These are phyloP conservation scores for Hypoxylon sp. DNA, from an alignment of 2,329 filamentous ascomycete genomes.

Conservation along the genomic window DNA sequence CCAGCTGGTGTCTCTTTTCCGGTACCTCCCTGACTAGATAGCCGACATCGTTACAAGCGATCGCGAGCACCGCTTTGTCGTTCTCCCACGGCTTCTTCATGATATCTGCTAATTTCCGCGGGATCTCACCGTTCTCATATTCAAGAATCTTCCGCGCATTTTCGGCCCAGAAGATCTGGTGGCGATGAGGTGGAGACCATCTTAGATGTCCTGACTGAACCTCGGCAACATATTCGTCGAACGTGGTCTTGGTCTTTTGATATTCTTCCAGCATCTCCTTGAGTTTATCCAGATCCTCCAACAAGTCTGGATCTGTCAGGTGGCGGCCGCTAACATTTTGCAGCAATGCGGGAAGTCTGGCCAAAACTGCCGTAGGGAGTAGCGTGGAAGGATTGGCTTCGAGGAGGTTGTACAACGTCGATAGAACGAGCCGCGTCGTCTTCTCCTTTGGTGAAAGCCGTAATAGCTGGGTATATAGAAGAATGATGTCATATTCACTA, in stretches of 20 bases:
- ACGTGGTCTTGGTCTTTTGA: slow-evolving; percentile 78
- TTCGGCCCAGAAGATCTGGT: slow-evolving; percentile 89
- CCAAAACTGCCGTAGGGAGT: slow-evolving; percentile 88
- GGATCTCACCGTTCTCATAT: slow-evolving; percentile 81
- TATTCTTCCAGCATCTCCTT: slow-evolving; percentile 76
- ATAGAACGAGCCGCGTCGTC: slow-evolving; percentile 90
- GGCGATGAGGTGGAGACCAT: slow-evolving; percentile 93
- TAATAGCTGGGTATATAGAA: slow-evolving; percentile 92
- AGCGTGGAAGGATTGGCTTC: slow-evolving; percentile 75
- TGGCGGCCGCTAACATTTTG: slow-evolving; percentile 73
- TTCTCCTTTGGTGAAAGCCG: slow-evolving; percentile 97
- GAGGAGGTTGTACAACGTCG: slow-evolving; percentile 90
- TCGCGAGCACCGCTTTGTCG: slow-evolving; percentile 89
- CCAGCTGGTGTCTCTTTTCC: slow-evolving; percentile 82
- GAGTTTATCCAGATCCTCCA: slow-evolving; percentile 71
- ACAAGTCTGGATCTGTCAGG: slow-evolving; percentile 73
- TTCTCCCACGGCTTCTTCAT: slow-evolving; percentile 79
- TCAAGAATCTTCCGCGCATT: slow-evolving; percentile 91
- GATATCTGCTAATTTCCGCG: slow-evolving; percentile 87
- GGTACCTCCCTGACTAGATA: slow-evolving; percentile 89
- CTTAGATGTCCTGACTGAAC: slow-evolving; percentile 87
- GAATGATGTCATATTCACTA: slow-evolving; percentile 92
- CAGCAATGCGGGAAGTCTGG: slow-evolving; percentile 79
- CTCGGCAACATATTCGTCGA: slow-evolving; percentile 92
- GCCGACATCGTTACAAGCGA: slow-evolving; percentile 94